phyloP scores from a whole-genome alignment of 176 grass and related monocot species.

The Avena atlantica region DNA sequence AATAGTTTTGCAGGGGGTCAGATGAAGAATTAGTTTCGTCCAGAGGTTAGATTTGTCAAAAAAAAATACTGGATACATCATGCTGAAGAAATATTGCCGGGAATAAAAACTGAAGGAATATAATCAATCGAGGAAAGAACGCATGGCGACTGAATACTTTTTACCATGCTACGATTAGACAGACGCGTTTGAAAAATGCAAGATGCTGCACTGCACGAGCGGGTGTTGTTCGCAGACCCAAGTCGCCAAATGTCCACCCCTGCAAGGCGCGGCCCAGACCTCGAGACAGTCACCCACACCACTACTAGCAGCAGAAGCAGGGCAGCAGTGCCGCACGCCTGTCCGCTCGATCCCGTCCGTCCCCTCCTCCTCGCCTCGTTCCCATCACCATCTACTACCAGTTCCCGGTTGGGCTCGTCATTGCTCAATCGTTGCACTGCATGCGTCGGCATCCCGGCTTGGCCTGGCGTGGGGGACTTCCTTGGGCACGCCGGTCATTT shows the following conservation, averaged over 20 bases:
- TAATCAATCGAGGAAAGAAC: too few species aligned
- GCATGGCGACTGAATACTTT: too few species aligned
- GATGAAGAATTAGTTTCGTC: too few species aligned
- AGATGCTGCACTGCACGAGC: constrained; percentile 23
- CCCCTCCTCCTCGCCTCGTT: not conserved
- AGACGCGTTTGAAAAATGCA: constrained; percentile 29
- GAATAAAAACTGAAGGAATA: too few species aligned
- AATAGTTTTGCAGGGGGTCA: too few species aligned
- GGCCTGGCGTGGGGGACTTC: not conserved
- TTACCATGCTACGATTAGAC: not conserved
- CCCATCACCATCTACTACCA: not conserved
- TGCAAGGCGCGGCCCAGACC: not conserved
- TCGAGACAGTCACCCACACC: not conserved
- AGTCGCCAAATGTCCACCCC: constrained; percentile 27
- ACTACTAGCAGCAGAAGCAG: not conserved
- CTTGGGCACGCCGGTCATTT: constrained; percentile 56
- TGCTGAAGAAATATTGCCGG: too few species aligned
- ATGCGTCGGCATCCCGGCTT: constrained; percentile 8
- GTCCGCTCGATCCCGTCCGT: constrained; percentile 22
- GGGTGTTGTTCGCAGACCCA: not conserved
- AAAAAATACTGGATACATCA: too few species aligned
- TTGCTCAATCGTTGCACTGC: constrained; percentile 36
- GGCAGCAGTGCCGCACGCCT: not conserved
- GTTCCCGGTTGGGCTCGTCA: not conserved
- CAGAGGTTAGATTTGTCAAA: too few species aligned